Percentiles rank a stretch among this genome's conserved stretches.
Evolutionary conservation across 1,284 basidiomycete species (phyloP).

Genomic region (Rhodotorula mucilaginosa): DNA sequence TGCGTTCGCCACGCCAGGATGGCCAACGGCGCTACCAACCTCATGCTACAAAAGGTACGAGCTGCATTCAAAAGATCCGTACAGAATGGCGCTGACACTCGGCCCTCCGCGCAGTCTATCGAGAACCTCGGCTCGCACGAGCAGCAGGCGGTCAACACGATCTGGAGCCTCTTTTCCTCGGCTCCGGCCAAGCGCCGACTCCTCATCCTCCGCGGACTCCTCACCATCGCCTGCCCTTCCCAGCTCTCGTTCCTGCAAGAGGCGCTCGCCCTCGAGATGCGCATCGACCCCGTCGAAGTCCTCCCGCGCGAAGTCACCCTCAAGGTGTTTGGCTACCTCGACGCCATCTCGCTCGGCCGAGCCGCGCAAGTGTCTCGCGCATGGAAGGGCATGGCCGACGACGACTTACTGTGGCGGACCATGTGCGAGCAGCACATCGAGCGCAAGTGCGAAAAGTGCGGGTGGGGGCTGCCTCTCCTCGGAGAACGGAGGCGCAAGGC

Average conservation of each 20-base stretch:
- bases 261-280: constrained; percentile 83
- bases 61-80: background rate
- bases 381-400: constrained; percentile 90
- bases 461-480: constrained; percentile 92
- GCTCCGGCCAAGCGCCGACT: constrained; percentile 86
- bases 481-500: constrained; percentile 60
- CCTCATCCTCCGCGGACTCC: constrained; percentile 90
- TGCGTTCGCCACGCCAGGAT: constrained; percentile 92
- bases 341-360: constrained; percentile 90
- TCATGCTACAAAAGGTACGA: constrained; percentile 86
- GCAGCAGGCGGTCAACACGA: constrained; percentile 80
- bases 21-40: constrained; percentile 92
- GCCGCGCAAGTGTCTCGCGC: constrained; percentile 87
- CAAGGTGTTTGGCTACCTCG: constrained; percentile 85
- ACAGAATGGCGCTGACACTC: background rate
- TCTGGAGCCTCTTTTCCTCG: constrained; percentile 96
- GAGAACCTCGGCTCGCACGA: constrained; percentile 87
- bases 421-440: constrained; percentile 99
- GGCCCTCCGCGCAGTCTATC: constrained; percentile 63
- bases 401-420: constrained; percentile 90
- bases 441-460: constrained; percentile 93
- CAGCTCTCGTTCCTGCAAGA: constrained; percentile 96
- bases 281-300: constrained; percentile 89
- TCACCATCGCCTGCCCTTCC: constrained; percentile 99
- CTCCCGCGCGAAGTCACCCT: constrained; percentile 88